phyloP scores from a whole-genome alignment of 306 rosid species.

The Cercis canadensis region DNA sequence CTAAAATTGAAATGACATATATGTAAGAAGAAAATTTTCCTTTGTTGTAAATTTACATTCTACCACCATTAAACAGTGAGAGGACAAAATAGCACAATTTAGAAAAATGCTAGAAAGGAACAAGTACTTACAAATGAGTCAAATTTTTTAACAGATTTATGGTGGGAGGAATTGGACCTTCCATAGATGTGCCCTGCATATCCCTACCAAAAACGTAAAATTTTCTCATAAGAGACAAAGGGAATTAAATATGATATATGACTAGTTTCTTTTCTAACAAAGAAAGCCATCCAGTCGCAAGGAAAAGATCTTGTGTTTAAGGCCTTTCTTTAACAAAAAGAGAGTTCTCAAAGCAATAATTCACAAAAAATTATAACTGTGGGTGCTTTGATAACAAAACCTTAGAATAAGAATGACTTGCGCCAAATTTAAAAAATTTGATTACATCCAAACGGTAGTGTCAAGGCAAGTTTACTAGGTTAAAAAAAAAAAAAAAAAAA shows the following conservation, averaged over 20 bases:
- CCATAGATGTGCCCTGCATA: conserved; percentile 83
- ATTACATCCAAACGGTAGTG: too few species aligned
- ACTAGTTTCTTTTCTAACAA: too few species aligned
- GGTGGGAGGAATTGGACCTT: conserved; percentile 65
- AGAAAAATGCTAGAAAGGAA: conserved; percentile 14
- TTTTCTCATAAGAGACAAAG: background rate
- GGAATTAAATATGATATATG: background rate
- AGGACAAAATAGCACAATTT: conserved; percentile 25
- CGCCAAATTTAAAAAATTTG: too few species aligned
- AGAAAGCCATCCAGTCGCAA: too few species aligned
- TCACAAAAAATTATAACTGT: too few species aligned
- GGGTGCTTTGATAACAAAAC: too few species aligned
- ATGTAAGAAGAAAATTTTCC: conserved; percentile 28
- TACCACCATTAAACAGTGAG: conserved; percentile 8
- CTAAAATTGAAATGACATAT: conserved; percentile 50
- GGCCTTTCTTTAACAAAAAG: too few species aligned
- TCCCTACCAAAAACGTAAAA: conserved; percentile 47
- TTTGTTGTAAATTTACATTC: too few species aligned
- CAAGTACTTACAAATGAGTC: conserved; percentile 53
- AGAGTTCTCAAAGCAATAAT: too few species aligned
- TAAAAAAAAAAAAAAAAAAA: too few species aligned
- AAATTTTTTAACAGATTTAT: conserved; percentile 53
- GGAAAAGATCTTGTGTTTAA: too few species aligned
- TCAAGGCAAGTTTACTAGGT: too few species aligned
- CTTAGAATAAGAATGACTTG: background rate